Percentiles rank a stretch among this genome's conserved stretches.
Conservation (phyloP, 345 rosid genomes). For the Salix brachista region DNA sequence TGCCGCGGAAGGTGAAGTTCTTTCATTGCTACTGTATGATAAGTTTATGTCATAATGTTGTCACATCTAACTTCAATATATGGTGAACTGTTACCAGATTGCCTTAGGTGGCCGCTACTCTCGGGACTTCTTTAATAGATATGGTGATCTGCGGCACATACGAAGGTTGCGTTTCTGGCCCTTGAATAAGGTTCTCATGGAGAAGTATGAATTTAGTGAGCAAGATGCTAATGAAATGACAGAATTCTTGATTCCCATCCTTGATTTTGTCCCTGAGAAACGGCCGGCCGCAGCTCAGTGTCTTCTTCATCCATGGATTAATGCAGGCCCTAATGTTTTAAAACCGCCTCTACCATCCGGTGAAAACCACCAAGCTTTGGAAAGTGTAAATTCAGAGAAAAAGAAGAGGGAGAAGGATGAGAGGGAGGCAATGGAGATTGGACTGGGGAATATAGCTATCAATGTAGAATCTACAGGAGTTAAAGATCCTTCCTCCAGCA, state of each 20-base stretch:
- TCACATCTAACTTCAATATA: constrained; percentile 3
- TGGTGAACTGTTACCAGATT: constrained; percentile 35
- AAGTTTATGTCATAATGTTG: not conserved
- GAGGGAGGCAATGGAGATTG: constrained; percentile 56
- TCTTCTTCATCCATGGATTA: constrained; percentile 65
- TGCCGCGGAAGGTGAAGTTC: constrained; percentile 72
- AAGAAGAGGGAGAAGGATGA: constrained; percentile 43
- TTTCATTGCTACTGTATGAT: not conserved
- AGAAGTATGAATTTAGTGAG: constrained; percentile 60
- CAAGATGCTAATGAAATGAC: constrained; percentile 55
- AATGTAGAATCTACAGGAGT: constrained; percentile 33
- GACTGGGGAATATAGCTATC: constrained; percentile 57
- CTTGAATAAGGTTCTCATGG: constrained; percentile 55
- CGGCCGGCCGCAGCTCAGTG: constrained; percentile 67
- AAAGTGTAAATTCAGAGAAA: constrained; percentile 21
- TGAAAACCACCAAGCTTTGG: constrained; percentile 29
- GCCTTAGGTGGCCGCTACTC: constrained; percentile 73
- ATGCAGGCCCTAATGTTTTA: constrained; percentile 37
- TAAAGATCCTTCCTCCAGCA: constrained; percentile 31
- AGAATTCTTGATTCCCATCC: constrained; percentile 56
- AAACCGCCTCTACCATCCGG: constrained; percentile 38
- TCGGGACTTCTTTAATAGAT: constrained; percentile 61
- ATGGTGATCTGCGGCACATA: constrained; percentile 69
- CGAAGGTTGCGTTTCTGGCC: constrained; percentile 70
- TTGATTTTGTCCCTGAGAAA: constrained; percentile 68